A percentile compares a stretch with the other conserved stretches of the same genome.
phyloP scores from a whole-genome alignment of 371 early-diverging fungal species.

The Lichtheimia ramosa region DNA sequence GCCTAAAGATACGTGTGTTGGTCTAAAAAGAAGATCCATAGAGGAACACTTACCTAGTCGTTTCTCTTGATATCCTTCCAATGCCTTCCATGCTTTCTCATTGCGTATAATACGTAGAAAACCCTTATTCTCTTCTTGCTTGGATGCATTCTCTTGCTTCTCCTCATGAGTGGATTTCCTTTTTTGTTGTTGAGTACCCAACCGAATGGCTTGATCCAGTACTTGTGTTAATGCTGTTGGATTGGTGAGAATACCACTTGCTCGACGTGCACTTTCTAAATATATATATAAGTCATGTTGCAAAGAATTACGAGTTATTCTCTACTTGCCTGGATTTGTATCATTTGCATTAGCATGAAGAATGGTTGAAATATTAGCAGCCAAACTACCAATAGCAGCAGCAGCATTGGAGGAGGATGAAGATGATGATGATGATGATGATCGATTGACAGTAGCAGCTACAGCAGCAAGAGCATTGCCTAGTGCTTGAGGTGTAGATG shows the following conservation, averaged over 20 bases:
- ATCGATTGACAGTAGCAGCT: constrained; percentile 18
- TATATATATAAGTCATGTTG: background rate
- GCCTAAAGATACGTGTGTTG: constrained; percentile 27
- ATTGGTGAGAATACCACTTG: background rate
- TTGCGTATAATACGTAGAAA: constrained; percentile 49
- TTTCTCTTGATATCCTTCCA: constrained; percentile 41
- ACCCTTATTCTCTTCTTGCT: constrained; percentile 8
- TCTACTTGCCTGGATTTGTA: background rate
- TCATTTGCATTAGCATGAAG: constrained; percentile 15
- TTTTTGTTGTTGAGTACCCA: constrained; percentile 6
- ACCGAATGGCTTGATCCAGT: constrained; percentile 14
- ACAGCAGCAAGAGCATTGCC: constrained; percentile 43
- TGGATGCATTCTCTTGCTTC: background rate
- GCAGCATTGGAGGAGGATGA: constrained; percentile 15
- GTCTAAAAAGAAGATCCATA: background rate
- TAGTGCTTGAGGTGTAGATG: constrained; percentile 23
- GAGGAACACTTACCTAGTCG: constrained; percentile 33
- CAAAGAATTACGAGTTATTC: too few species aligned
- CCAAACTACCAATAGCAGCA: constrained; percentile 36
- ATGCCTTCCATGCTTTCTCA: constrained; percentile 40
- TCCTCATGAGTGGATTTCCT: background rate
- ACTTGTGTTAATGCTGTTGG: constrained; percentile 9
- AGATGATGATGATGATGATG: background rate
- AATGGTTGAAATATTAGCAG: constrained; percentile 36
- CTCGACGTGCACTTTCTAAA: background rate